Percentiles rank a stretch among this genome's conserved stretches.
Conservation (phyloP, 805 yeast genomes). For the Lachancea sp. region DNA sequence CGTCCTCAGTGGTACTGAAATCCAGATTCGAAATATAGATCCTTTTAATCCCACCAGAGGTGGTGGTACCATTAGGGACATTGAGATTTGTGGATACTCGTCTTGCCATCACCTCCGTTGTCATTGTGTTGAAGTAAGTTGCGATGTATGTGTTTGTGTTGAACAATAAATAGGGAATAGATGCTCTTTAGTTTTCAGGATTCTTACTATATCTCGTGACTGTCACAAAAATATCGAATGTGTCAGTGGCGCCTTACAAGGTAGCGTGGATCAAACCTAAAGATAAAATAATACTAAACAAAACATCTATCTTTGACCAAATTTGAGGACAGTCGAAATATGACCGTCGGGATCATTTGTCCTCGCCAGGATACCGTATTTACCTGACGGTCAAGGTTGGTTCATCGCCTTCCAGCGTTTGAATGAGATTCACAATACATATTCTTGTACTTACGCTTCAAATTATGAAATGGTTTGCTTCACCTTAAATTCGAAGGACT, state of each 20-base stretch:
- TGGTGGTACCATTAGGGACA: not conserved
- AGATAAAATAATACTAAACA: no score
- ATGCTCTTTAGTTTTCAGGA: not conserved
- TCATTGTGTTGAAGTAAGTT: not conserved
- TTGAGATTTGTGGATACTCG: not conserved
- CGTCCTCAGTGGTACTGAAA: slow-evolving; percentile 47
- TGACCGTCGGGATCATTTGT: no score
- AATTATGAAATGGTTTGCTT: no score
- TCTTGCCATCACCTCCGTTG: not conserved
- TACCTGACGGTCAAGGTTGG: no score
- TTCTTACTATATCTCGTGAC: not conserved
- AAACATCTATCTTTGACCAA: no score
- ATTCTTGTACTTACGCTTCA: no score
- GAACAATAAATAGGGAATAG: not conserved
- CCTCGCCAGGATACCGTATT: no score
- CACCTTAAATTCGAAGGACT: no score
- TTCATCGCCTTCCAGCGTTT: no score
- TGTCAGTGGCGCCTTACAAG: slow-evolving; percentile 2
- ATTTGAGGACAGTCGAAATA: no score
- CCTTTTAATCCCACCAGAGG: slow-evolving; percentile 23
- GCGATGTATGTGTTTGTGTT: not conserved
- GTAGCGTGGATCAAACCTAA: no score
- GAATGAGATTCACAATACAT: no score
- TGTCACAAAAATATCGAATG: not conserved
- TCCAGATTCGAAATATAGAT: slow-evolving; percentile 52